Percentiles rank a stretch among this genome's conserved stretches.
Evolutionary conservation across 2,329 filamentous ascomycete species (phyloP).

Genomic region (Diaporthe eres): DNA sequence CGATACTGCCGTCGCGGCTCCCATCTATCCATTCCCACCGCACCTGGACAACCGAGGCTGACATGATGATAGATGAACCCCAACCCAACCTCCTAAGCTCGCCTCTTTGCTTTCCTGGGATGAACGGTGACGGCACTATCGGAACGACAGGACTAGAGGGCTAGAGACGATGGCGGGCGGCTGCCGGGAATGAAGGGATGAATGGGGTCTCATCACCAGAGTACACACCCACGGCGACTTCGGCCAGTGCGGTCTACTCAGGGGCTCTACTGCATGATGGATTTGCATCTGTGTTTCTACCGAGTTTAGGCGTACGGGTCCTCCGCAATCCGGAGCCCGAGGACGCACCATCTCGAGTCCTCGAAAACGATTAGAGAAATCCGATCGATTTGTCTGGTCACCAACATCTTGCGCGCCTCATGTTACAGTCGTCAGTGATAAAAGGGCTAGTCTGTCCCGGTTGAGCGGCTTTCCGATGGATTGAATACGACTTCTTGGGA

Average conservation of each 20-base stretch:
- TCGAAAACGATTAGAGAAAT: constrained; percentile 43
- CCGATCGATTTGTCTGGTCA: constrained; percentile 41
- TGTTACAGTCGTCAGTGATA: neutral
- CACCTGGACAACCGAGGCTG: constrained; percentile 9
- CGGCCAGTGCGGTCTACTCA: constrained; percentile 36
- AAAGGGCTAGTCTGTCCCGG: neutral
- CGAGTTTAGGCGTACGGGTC: constrained; percentile 39
- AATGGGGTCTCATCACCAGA: constrained; percentile 31
- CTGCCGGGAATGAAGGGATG: constrained; percentile 38
- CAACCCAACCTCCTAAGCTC: constrained; percentile 42
- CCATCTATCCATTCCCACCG: neutral
- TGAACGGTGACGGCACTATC: constrained; percentile 39
- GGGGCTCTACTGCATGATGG: constrained; percentile 37
- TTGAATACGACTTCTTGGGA: neutral
- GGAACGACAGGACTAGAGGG: constrained; percentile 39
- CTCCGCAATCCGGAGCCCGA: constrained; percentile 39
- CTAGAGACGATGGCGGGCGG: constrained; percentile 33
- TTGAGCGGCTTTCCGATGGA: too few species aligned
- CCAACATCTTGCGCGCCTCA: neutral
- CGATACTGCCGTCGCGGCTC: neutral
- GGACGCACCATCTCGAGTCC: constrained; percentile 39
- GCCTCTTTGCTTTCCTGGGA: constrained; percentile 34
- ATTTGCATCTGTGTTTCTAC: constrained; percentile 40
- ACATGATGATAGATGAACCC: constrained; percentile 42
- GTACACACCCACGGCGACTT: constrained; percentile 29